Conservation (phyloP, 2,329 filamentous ascomycete genomes). For the Juglanconis sp. region DNA sequence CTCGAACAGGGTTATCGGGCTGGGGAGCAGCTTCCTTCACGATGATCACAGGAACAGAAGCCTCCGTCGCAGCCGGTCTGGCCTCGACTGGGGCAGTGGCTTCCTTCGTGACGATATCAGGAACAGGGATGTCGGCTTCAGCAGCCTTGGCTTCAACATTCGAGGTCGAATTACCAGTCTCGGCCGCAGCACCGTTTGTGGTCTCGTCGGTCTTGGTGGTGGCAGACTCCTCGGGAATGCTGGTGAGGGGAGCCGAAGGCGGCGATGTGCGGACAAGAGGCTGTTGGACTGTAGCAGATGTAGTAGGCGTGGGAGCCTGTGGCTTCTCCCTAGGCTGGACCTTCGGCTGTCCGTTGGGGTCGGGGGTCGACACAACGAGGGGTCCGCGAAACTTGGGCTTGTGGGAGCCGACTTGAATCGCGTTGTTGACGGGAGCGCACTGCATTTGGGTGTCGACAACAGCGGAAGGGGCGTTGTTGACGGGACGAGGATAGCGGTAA, state of each 20-base stretch:
- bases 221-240: conserved; percentile 13
- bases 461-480: background rate
- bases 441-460: background rate
- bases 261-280: background rate
- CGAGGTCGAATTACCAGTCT: background rate
- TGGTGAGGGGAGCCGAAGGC: background rate
- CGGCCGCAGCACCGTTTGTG: background rate
- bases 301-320: background rate
- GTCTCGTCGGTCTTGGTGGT: background rate
- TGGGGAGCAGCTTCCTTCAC: background rate
- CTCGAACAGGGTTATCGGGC: background rate
- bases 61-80: background rate
- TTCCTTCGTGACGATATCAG: background rate
- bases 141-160: background rate
- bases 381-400: background rate
- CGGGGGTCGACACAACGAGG: background rate
- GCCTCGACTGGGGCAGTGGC: background rate
- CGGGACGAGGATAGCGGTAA: background rate
- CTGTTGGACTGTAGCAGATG: background rate
- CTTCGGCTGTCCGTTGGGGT: background rate
- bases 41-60: background rate
- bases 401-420: background rate
- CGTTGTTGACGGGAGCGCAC: background rate
- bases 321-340: background rate
- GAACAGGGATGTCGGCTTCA: background rate